Conservation (phyloP, 257 asterid species). For the Primulina tabacum region DNA sequence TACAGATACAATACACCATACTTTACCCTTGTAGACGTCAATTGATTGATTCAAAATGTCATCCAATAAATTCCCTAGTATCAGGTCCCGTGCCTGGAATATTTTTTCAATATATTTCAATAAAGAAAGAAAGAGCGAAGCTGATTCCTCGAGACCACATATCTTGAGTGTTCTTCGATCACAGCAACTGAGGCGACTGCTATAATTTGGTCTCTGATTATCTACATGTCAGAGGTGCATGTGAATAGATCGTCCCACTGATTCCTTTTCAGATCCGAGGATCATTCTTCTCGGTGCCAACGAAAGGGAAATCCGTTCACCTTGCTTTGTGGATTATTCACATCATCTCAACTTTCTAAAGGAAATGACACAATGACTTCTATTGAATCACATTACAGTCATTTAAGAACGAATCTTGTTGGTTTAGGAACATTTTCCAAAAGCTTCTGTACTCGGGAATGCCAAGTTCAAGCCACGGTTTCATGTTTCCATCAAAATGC, state of each 20-base stretch:
- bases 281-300: constrained; percentile 25
- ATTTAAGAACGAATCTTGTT: constrained; percentile 63
- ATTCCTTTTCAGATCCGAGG: background rate
- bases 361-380: constrained; percentile 25
- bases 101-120: background rate
- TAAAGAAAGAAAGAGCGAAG: background rate
- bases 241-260: constrained; percentile 20
- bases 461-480: constrained; percentile 98
- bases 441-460: constrained; percentile 65
- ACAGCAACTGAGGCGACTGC: constrained; percentile 29
- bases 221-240: constrained; percentile 16
- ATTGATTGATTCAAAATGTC: background rate
- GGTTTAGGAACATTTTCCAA: constrained; percentile 73
- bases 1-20: background rate
- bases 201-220: constrained; percentile 22
- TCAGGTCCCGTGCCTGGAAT: background rate
- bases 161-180: constrained; percentile 26
- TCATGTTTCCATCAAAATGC: constrained; percentile 96
- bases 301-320: constrained; percentile 12
- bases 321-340: constrained; percentile 26
- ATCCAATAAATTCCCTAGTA: background rate
- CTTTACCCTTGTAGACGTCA: background rate
- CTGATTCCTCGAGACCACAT: background rate
- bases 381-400: constrained; percentile 83
- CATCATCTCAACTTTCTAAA: constrained; percentile 29